These are phyloP conservation scores for Rhizopogon sp. DNA, from an alignment of 768 basidiomycete genomes.

Conservation along the genomic window DNA sequence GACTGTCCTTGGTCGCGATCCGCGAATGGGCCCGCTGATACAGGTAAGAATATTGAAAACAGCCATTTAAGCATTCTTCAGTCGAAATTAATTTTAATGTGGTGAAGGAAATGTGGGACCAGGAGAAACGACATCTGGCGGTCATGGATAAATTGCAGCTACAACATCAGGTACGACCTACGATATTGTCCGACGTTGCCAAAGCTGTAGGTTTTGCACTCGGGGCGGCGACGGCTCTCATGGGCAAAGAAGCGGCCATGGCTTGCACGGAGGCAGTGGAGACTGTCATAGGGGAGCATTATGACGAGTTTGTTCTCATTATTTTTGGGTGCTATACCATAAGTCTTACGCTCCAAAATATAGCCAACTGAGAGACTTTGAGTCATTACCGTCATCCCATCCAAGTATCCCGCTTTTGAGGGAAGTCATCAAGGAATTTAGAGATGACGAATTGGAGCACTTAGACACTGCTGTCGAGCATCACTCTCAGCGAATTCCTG, in stretches of 20 bases:
- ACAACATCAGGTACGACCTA: slow-evolving; percentile 84
- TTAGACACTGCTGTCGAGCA: slow-evolving; percentile 87
- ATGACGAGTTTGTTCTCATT: slow-evolving; percentile 78
- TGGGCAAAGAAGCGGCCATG: slow-evolving; percentile 95
- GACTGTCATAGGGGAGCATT: slow-evolving; percentile 97
- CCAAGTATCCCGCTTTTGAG: slow-evolving; percentile 74
- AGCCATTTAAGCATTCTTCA: neutral
- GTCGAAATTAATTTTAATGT: neutral
- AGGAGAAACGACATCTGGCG: slow-evolving; percentile 85
- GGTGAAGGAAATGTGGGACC: slow-evolving; percentile 93
- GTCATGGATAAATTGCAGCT: slow-evolving; percentile 83
- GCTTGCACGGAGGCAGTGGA: slow-evolving; percentile 98
- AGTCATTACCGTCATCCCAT: slow-evolving; percentile 57
- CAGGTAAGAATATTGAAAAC: slow-evolving; percentile 44
- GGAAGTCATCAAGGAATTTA: slow-evolving; percentile 73
- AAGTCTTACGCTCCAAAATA: slow-evolving; percentile 1
- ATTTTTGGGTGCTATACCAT: neutral
- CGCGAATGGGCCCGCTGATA: slow-evolving; percentile 55
- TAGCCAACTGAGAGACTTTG: slow-evolving; percentile 81
- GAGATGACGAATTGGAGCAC: slow-evolving; percentile 95
- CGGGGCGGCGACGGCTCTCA: slow-evolving; percentile 77
- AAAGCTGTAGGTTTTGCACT: slow-evolving; percentile 85
- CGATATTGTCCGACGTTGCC: slow-evolving; percentile 77
- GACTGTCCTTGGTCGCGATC: slow-evolving; percentile 61
- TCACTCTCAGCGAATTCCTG: slow-evolving; percentile 84